Evolutionary conservation across 164 flowering plant genomes (phyloP).

Genomic region (Magnolia changhungtana): DNA sequence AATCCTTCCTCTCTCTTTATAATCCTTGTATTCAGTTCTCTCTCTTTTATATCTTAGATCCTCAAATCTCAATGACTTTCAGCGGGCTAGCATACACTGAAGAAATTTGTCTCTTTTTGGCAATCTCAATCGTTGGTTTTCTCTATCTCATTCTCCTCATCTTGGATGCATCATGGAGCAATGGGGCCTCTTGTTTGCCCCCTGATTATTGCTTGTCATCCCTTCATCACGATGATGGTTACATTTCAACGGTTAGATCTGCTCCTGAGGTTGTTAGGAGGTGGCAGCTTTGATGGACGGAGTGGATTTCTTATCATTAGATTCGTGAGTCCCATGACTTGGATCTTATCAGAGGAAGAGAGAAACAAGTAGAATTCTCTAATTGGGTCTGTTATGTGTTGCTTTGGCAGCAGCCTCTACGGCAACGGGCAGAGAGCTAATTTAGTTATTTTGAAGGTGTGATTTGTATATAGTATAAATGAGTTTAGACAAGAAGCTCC

Average conservation of each 20-base stretch:
- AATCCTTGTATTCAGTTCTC: too few species aligned
- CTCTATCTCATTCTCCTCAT: slow-evolving; percentile 15
- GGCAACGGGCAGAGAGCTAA: too few species aligned
- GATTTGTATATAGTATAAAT: too few species aligned
- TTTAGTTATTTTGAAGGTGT: too few species aligned
- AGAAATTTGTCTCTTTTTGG: slow-evolving; percentile 6
- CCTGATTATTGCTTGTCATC: slow-evolving; percentile 15
- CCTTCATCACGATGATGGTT: neutral
- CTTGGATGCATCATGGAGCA: slow-evolving; percentile 19
- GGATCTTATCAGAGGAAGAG: too few species aligned
- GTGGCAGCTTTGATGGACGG: neutral
- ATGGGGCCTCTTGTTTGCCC: slow-evolving; percentile 13
- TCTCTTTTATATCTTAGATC: too few species aligned
- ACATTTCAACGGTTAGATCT: neutral
- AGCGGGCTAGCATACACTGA: neutral
- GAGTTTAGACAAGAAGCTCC: too few species aligned
- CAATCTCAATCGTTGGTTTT: slow-evolving; percentile 4
- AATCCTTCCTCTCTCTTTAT: too few species aligned
- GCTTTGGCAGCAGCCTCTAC: too few species aligned
- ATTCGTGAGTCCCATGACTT: neutral
- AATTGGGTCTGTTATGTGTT: too few species aligned
- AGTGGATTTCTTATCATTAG: neutral
- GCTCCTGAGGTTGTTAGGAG: neutral
- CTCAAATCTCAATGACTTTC: too few species aligned
- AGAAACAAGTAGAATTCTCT: too few species aligned